Percentiles rank a stretch among this genome's conserved stretches.
phyloP scores from a whole-genome alignment of 257 asterid species.

The Fraxinus pennsylvanica region DNA sequence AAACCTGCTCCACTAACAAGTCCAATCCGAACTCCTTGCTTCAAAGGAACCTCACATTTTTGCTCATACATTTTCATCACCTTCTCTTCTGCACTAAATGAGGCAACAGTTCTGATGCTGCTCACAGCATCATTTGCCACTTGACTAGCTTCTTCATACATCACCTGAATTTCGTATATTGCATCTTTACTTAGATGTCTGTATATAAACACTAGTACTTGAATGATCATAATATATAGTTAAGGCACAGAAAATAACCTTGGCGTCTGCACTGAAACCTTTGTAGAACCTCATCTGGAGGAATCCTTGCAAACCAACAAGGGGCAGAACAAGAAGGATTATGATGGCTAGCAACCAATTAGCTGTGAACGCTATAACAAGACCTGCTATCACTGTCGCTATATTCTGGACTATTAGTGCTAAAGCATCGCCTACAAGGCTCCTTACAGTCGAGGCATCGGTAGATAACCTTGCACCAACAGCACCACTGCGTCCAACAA shows the following conservation, averaged over 20 bases:
- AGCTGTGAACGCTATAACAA: constrained; percentile 29
- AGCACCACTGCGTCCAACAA: constrained; percentile 43
- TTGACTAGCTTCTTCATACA: constrained; percentile 36
- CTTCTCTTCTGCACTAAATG: constrained; percentile 26
- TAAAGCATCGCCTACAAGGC: constrained; percentile 39
- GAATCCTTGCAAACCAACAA: constrained; percentile 35
- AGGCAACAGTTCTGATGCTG: constrained; percentile 31
- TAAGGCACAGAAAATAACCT: constrained; percentile 10
- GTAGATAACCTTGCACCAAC: constrained; percentile 55
- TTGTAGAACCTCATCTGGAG: constrained; percentile 23
- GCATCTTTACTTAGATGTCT: neutral
- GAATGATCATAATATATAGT: neutral
- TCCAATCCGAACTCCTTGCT: constrained; percentile 31
- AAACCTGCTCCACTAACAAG: constrained; percentile 34
- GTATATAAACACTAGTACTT: neutral
- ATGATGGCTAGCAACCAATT: constrained; percentile 48
- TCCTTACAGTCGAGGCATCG: constrained; percentile 52
- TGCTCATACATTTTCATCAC: constrained; percentile 32
- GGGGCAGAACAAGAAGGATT: constrained; percentile 32
- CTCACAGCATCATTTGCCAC: constrained; percentile 36
- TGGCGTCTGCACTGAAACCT: constrained; percentile 29
- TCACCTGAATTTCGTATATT: constrained; percentile 18
- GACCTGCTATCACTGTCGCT: constrained; percentile 36
- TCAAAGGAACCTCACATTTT: constrained; percentile 19
- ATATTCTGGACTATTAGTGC: constrained; percentile 39